Conservation (phyloP, 2,329 filamentous ascomycete species). For the Xylaria arbuscula region DNA sequence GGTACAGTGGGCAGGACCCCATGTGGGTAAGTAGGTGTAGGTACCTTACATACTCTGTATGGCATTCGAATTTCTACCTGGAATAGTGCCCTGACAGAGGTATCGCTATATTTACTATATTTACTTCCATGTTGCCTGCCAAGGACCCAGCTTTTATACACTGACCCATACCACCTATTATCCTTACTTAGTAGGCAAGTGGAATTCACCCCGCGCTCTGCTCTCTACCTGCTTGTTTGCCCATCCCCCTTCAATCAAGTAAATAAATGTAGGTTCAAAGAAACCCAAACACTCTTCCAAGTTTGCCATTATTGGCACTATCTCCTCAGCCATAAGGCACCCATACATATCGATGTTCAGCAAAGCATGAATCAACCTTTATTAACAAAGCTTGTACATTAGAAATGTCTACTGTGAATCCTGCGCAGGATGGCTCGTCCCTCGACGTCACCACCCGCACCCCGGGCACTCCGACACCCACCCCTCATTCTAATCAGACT, state of each 20-base stretch:
- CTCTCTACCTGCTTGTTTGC: not conserved
- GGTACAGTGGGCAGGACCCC: not conserved
- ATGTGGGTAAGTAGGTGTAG: not conserved
- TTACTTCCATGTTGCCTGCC: not conserved
- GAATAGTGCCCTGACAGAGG: slow-evolving; percentile 8
- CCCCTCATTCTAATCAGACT: slow-evolving; percentile 56
- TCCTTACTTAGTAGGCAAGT: not conserved
- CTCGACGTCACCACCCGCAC: slow-evolving; percentile 34
- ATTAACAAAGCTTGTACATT: slow-evolving; percentile 11
- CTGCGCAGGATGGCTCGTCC: slow-evolving; percentile 42
- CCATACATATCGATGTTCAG: not conserved
- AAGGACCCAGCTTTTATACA: not conserved
- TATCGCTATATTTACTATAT: slow-evolving; percentile 1
- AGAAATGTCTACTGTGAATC: slow-evolving; percentile 43
- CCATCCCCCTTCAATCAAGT: not conserved
- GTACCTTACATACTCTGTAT: not conserved
- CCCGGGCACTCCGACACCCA: slow-evolving; percentile 24
- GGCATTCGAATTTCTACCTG: not conserved
- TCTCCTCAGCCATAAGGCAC: not conserved
- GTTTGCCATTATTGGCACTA: not conserved
- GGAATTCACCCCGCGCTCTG: slow-evolving; percentile 31
- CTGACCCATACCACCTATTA: not conserved
- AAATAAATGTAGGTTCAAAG: slow-evolving; percentile 23
- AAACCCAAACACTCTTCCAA: slow-evolving; percentile 2
- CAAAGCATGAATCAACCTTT: slow-evolving; percentile 11